These are phyloP conservation scores for Leucogyrophana mollusca DNA, from an alignment of 768 basidiomycete genomes.

Conservation along the genomic window DNA sequence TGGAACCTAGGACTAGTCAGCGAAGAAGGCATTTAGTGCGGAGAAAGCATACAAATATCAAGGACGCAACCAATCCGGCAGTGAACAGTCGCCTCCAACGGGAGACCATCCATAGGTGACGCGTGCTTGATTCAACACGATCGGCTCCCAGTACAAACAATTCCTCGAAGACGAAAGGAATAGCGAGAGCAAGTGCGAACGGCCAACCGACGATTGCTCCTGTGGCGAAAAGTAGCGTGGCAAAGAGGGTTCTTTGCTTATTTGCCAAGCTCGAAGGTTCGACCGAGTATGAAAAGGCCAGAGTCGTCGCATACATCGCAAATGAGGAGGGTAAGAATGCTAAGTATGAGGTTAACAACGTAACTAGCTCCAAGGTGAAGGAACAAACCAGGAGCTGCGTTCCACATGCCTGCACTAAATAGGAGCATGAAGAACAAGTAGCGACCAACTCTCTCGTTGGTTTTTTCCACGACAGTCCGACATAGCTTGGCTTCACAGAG, in stretches of 20 bases:
- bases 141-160: conserved; percentile 78
- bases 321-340: conserved; percentile 96
- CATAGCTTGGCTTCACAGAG: conserved; percentile 83
- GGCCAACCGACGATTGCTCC: conserved; percentile 97
- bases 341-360: conserved; percentile 30
- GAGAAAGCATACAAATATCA: conserved; percentile 56
- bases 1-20: conserved; percentile 57
- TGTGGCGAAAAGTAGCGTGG: conserved; percentile 70
- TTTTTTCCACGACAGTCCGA: conserved; percentile 71
- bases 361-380: neutral
- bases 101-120: conserved; percentile 52
- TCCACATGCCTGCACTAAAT: conserved; percentile 94
- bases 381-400: conserved; percentile 71
- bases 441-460: conserved; percentile 90
- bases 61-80: conserved; percentile 51
- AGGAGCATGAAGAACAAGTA: conserved; percentile 88
- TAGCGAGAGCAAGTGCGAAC: conserved; percentile 81
- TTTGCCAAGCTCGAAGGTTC: conserved; percentile 55
- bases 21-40: neutral
- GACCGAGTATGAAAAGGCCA: conserved; percentile 74
- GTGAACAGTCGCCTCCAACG: conserved; percentile 59
- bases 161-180: conserved; percentile 92
- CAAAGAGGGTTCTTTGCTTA: conserved; percentile 55
- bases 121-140: conserved; percentile 44
- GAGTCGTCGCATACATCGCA: conserved; percentile 83